Base-by-base conservation (phyloP, 306 rosid species). In the Abrus pulchellus region DNA sequence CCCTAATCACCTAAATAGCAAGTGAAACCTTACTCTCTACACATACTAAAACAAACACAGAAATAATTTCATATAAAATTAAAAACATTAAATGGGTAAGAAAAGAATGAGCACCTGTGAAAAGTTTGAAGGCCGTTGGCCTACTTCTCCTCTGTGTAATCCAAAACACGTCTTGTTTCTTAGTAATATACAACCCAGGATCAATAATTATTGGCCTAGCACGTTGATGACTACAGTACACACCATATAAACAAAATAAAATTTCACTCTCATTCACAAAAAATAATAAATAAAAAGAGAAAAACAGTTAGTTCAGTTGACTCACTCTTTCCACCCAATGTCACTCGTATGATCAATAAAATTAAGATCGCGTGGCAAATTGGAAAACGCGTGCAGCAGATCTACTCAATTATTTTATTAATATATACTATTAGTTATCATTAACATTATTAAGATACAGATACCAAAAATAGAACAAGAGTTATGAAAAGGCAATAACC, bases 321-420 rank as follows among this genome's bases (percentile, higher is more conserved):
- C 98, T 61, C 77, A 93, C 98, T 90, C 98, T 86, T 91, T 93
- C 98, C 98, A 93, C 27, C 98, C 98, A 85, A 93, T 87, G 83
- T 91, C 85, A 76, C 98, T 87, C 0, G 98, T 91, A 85, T 93
- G 97, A 73, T 93, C 97, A 29, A 93, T 86, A 89, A 93, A 93
- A 89, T 91, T 93, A 20, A 93, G 93, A 88, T 93, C 93, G 9
- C 98, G 85, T 1, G 93, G 90, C 86, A 93, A 80, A 89, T 85
- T 79, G 2, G 93, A 87, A 74, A 93, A 91, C 47, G 90, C 87
- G 86, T 93, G 94, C 79, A 91, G 86, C 82, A 93, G 85, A 91
- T 93, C 98, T 93, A 88, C 60, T 27, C 12, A 56, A 65, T 65
- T 20, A 20, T 20, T 20, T 20, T 20, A 20, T 20, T 20, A 20